Base-by-base conservation (phyloP, 1,284 basidiomycete species). In the Heimioporus retisporus region DNA sequence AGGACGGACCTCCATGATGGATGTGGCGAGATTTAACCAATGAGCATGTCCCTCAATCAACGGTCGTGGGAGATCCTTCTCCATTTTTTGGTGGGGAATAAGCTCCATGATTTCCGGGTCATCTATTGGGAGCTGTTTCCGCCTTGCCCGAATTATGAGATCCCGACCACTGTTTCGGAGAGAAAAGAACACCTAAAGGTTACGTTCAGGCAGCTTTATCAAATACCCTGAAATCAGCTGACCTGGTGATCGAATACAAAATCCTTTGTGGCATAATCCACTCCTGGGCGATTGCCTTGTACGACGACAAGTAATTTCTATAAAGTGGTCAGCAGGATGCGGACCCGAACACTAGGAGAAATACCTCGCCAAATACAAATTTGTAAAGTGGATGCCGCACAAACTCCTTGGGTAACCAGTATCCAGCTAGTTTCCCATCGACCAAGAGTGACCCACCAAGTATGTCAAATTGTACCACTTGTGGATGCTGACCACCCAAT, bases 341-440 rank as follows among this genome's bases (percentile, higher is more conserved):
- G n/a, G n/a, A n/a, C n/a, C n/a, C n/a, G n/a, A n/a, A n/a, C 31
- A 56, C 25, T n/a, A n/a, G 2, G 1, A 18, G 3, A 50, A 31
- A 55, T 61, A 81, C 82, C 42, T 73, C 46, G 11, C 70, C 72
- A 40, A 82, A 79, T 35, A 86, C 65, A 1, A 77, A 69, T 3
- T 43, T 28, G 56, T 81, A 86, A 1, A 75, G 71, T 1, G 75
- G 51, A 69, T 85, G 79, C 0, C 42, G 46, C 2, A 77, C 50
- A 48, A 85, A 82, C 0, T 71, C 65, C 1, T 48, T 59, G 0
- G 84, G 82, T 15, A 88, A 75, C 28, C 79, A 77, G 10, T n/a
- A n/a, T n/a, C 81, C 80, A 6, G 85, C 60, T 2, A 80, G 75
- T 57, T 78, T 78, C 0, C 84, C 86, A 55, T 83, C 72, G 11